Evolutionary conservation across 805 yeast species (phyloP).

Genomic region (Candida glaebosa): DNA sequence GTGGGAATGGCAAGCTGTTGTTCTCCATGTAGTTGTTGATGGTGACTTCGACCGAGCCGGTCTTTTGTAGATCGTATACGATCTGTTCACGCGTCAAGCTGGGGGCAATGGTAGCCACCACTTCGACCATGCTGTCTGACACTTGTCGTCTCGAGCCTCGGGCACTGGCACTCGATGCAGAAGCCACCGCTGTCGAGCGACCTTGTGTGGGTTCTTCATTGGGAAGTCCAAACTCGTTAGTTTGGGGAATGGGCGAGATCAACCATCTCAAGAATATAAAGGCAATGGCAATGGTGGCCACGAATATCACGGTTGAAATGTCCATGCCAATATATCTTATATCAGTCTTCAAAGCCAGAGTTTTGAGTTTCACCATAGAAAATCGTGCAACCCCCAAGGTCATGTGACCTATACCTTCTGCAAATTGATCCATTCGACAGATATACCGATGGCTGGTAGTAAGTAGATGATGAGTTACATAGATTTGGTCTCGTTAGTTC

Average conservation of each 20-base stretch:
- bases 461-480: too few species aligned
- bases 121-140: slow-evolving; percentile 74
- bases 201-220: slow-evolving; percentile 1
- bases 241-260: slow-evolving; percentile 54
- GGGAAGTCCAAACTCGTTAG: slow-evolving; percentile 8
- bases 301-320: slow-evolving; percentile 49
- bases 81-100: slow-evolving; percentile 66
- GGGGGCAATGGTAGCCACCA: slow-evolving; percentile 83
- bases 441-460: too few species aligned
- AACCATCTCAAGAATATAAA: slow-evolving; percentile 66
- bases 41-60: slow-evolving; percentile 81
- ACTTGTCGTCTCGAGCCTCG: slow-evolving; percentile 40
- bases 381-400: background rate
- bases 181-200: background rate
- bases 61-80: slow-evolving; percentile 63
- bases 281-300: slow-evolving; percentile 47
- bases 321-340: slow-evolving; percentile 38
- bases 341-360: background rate
- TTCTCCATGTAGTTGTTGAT: slow-evolving; percentile 65
- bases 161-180: slow-evolving; percentile 2
- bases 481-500: too few species aligned
- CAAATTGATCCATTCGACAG: too few species aligned
- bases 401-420: too few species aligned
- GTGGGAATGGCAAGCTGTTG: slow-evolving; percentile 59
- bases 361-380: background rate